These are phyloP conservation scores for Leersia perrieri DNA, from an alignment of 176 grass and related monocot genomes.

Conservation along the genomic window DNA sequence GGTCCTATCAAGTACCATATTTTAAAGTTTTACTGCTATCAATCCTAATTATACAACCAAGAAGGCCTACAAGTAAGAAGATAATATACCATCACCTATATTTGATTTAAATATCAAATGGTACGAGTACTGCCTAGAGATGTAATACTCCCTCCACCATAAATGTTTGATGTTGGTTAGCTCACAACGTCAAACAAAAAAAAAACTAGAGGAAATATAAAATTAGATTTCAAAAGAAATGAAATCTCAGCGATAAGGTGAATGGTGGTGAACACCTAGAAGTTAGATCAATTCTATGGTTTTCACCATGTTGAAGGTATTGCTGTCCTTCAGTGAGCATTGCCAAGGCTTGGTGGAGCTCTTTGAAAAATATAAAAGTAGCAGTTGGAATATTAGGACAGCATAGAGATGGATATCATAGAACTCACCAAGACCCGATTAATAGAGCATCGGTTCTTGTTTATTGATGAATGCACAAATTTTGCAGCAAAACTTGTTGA, in stretches of 20 bases:
- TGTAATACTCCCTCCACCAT: no score
- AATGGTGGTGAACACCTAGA: not conserved
- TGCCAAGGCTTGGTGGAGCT: not conserved
- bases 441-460: constrained; percentile 98
- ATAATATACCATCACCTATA: not conserved
- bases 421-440: constrained; percentile 91
- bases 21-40: not conserved
- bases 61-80: not conserved
- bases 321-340: not conserved
- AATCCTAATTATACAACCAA: not conserved
- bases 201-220: no score
- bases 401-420: constrained; percentile 16
- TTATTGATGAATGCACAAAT: constrained; percentile 98
- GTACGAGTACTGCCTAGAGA: not conserved
- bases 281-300: not conserved
- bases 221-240: not conserved
- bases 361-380: constrained; percentile 11
- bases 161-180: no score
- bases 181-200: no score
- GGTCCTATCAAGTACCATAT: not conserved
- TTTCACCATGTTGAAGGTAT: constrained; percentile 7
- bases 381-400: constrained; percentile 1
- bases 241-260: not conserved
- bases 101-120: not conserved
- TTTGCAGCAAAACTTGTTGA: constrained; percentile 96